Percentiles rank a stretch among this genome's conserved stretches.
Evolutionary conservation across 345 rosid genomes (phyloP).

Genomic region (Gossypium rotundifolium): DNA sequence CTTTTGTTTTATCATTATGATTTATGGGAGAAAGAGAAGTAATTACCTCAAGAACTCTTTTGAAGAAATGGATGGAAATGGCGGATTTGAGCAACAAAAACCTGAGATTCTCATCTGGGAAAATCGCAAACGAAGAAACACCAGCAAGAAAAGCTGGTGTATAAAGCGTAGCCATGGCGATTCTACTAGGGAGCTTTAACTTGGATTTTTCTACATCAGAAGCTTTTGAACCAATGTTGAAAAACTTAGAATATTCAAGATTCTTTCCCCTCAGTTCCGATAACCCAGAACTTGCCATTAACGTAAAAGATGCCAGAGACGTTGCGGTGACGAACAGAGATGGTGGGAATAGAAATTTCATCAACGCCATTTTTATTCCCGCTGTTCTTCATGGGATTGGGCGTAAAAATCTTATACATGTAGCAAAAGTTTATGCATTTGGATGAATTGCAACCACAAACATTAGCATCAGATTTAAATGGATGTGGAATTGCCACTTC

Average conservation of each 20-base stretch:
- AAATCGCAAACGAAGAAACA: conserved; percentile 38
- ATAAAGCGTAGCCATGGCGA: conserved; percentile 57
- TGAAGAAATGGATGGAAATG: conserved; percentile 66
- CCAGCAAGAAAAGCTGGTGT: conserved; percentile 58
- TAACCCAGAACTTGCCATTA: conserved; percentile 31
- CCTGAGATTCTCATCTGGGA: conserved; percentile 44
- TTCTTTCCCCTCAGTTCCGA: conserved; percentile 48
- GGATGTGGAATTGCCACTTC: neutral
- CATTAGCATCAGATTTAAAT: neutral
- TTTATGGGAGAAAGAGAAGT: neutral
- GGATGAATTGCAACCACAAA: neutral
- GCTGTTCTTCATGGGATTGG: neutral
- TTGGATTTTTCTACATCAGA: neutral
- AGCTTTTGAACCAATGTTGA: neutral
- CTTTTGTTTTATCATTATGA: neutral
- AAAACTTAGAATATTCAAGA: conserved; percentile 60
- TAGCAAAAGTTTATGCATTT: neutral
- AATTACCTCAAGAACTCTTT: conserved; percentile 51
- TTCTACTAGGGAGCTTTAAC: conserved; percentile 35
- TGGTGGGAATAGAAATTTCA: conserved; percentile 32
- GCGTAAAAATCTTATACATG: neutral
- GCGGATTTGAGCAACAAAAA: conserved; percentile 44
- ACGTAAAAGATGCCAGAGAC: conserved; percentile 25
- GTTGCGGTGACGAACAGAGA: conserved; percentile 36
- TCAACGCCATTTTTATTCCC: neutral